These are phyloP conservation scores for Fusarium vanettenii DNA, from an alignment of 2,329 filamentous ascomycete genomes.

Conservation along the genomic window DNA sequence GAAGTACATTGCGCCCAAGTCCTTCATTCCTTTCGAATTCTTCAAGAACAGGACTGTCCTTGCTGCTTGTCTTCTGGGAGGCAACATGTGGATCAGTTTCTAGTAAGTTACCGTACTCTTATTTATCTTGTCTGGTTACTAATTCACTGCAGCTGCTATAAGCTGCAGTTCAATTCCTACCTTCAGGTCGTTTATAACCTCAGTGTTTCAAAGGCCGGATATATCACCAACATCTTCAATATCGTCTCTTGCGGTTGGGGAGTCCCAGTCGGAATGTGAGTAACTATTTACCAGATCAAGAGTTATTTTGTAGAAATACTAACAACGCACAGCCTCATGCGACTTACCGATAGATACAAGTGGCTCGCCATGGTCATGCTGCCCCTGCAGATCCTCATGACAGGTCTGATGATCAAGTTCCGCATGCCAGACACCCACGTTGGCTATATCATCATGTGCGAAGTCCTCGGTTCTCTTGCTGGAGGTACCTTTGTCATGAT, in stretches of 20 bases:
- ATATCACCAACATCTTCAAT: conserved; percentile 26
- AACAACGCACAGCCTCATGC: conserved; percentile 42
- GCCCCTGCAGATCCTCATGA: conserved; percentile 55
- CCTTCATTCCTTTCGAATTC: conserved; percentile 48
- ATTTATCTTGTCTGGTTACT: background rate
- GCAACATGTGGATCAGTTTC: conserved; percentile 21
- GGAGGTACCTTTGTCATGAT: conserved; percentile 49
- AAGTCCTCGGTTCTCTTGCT: conserved; percentile 45
- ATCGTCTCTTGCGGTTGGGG: conserved; percentile 16
- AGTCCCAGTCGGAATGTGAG: conserved; percentile 16
- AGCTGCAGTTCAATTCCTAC: conserved; percentile 21
- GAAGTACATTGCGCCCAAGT: conserved; percentile 58
- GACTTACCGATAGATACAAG: conserved; percentile 46
- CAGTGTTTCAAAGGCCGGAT: conserved; percentile 16
- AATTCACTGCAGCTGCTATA: conserved; percentile 4
- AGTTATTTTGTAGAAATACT: conserved; percentile 20
- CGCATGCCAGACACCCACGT: conserved; percentile 60
- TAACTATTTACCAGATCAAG: background rate
- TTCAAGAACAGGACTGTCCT: conserved; percentile 58
- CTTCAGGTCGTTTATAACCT: conserved; percentile 25
- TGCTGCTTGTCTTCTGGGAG: conserved; percentile 32
- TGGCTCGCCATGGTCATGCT: conserved; percentile 48
- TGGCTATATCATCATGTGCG: conserved; percentile 47
- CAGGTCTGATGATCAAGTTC: conserved; percentile 64
- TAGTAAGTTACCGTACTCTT: conserved; percentile 1